Percentiles rank a stretch among this genome's conserved stretches.
Conservation (phyloP, 2,329 filamentous ascomycete species). For the Aspergillus costaricaensis region DNA sequence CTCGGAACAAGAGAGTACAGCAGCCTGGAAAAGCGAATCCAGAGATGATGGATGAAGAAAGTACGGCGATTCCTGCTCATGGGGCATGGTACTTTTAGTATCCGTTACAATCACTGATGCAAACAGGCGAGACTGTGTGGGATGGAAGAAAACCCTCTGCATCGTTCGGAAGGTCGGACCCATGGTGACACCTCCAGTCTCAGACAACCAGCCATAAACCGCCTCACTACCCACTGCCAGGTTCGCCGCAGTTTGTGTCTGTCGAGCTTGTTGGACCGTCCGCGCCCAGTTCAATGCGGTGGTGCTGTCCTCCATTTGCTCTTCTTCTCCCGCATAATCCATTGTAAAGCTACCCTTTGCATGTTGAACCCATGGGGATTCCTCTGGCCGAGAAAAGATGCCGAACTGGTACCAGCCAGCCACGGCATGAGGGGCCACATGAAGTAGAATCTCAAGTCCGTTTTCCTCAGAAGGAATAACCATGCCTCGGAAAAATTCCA, state of each 20-base stretch:
- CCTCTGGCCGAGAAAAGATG: conserved; percentile 21
- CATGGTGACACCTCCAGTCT: conserved; percentile 22
- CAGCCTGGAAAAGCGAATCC: conserved; percentile 26
- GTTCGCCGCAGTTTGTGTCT: no score
- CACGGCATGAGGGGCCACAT: conserved; percentile 20
- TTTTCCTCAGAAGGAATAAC: conserved; percentile 23
- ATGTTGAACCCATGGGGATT: conserved; percentile 20
- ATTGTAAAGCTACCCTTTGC: conserved; percentile 20
- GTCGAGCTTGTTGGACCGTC: no score
- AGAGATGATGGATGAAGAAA: conserved; percentile 26
- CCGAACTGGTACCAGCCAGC: conserved; percentile 24
- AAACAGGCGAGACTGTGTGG: conserved; percentile 13
- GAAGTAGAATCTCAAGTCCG: conserved; percentile 22
- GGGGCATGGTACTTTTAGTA: conserved; percentile 18
- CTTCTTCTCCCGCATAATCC: background rate
- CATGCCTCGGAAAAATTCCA: conserved; percentile 19
- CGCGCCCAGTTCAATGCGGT: no score
- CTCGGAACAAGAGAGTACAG: conserved; percentile 22
- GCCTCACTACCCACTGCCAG: conserved; percentile 2
- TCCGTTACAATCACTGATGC: conserved; percentile 18
- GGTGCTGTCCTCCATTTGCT: no score
- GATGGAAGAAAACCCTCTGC: background rate
- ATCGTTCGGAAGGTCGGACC: conserved; percentile 23
- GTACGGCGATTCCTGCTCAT: conserved; percentile 19
- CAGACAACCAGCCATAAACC: conserved; percentile 24